Conservation (phyloP, 768 basidiomycete species). For the Leccinum obscurum region DNA sequence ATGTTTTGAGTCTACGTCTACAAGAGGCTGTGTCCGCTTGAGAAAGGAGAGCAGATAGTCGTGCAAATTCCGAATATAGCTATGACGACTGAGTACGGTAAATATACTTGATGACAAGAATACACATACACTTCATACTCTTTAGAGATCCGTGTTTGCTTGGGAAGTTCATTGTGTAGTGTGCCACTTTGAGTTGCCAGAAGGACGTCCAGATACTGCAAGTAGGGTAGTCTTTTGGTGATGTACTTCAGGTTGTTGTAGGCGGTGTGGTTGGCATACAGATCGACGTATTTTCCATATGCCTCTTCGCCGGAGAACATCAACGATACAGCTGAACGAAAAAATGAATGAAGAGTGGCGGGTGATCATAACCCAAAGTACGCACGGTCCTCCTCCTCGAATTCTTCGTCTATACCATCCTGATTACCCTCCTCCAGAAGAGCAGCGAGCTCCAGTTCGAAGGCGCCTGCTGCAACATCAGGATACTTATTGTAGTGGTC, state of each 20-base stretch:
- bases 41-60: constrained; percentile 84
- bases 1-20: constrained; percentile 71
- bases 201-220: constrained; percentile 92
- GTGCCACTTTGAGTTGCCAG: constrained; percentile 58
- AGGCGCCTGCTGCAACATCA: constrained; percentile 76
- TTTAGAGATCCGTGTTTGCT: constrained; percentile 64
- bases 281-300: constrained; percentile 92
- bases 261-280: constrained; percentile 83
- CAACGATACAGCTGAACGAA: constrained; percentile 62
- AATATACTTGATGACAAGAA: constrained; percentile 5
- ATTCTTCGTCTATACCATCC: constrained; percentile 65
- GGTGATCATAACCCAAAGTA: constrained; percentile 22
- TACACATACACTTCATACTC: constrained; percentile 77
- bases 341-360: constrained; percentile 10
- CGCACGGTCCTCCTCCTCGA: constrained; percentile 86
- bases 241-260: constrained; percentile 90
- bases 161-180: constrained; percentile 69
- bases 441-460: constrained; percentile 81
- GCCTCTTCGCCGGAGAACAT: constrained; percentile 96
- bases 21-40: constrained; percentile 81
- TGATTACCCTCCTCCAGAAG: constrained; percentile 77
- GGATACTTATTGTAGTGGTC: constrained; percentile 97
- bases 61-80: constrained; percentile 83
- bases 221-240: constrained; percentile 80
- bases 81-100: constrained; percentile 32